phyloP scores from a whole-genome alignment of 441 rosid species.

The Corymbia citriodora region DNA sequence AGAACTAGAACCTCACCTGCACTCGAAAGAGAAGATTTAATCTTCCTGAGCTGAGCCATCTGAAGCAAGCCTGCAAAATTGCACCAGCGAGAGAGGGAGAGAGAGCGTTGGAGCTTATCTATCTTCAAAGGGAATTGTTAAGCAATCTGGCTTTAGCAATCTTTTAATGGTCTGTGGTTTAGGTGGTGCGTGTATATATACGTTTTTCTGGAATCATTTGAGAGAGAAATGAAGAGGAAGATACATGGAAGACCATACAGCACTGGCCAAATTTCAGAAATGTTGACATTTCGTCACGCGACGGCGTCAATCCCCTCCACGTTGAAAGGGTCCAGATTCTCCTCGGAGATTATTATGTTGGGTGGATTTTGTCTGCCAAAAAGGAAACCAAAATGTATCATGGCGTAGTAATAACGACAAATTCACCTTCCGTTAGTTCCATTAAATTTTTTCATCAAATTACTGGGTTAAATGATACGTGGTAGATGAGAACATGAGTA shows the following conservation, averaged over 20 bases:
- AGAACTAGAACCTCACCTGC: not conserved
- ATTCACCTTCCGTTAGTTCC: accelerated
- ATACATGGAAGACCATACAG: not conserved
- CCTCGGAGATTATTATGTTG: not conserved
- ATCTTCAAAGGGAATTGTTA: not conserved
- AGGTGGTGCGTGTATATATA: not conserved
- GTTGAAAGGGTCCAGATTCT: not conserved
- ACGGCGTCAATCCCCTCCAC: not conserved
- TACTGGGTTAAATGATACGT: accelerated
- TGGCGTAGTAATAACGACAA: not conserved
- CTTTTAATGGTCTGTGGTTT: not conserved
- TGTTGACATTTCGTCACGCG: not conserved
- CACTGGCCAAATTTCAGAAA: not conserved
- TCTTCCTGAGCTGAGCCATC: not conserved
- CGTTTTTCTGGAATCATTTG: not conserved
- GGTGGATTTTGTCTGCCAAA: not conserved
- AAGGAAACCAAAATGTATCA: not conserved
- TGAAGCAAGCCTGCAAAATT: not conserved
- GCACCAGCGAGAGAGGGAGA: not conserved
- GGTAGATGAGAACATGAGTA: accelerated
- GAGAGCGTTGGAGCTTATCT: not conserved
- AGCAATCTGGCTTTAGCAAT: not conserved
- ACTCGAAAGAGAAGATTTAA: not conserved
- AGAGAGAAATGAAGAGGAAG: not conserved
- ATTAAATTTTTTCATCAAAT: not conserved